Evolutionary conservation across 179 eudicot genomes (phyloP), one percentile per base, ranked within the genome.

Genomic region (Silene vulgaris): DNA sequence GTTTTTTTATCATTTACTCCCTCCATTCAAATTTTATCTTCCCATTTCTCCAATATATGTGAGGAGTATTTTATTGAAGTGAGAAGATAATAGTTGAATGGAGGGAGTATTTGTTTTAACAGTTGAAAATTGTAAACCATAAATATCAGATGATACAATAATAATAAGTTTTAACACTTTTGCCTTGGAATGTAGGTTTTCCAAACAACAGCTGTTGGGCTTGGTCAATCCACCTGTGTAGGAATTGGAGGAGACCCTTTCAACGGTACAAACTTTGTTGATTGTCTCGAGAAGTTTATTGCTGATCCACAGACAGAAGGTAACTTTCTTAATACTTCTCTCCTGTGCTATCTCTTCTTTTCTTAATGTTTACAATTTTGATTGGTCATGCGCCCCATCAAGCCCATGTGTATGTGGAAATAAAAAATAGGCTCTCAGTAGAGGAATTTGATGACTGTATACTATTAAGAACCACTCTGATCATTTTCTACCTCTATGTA

Each of bases 191-290:
- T 50, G 57, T 11, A 48, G 54, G 54, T 11, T 69, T 95, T 90
- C 86, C 99, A 69, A 69, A 69, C 72, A 69, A 40, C 72, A 11
- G 92, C 91, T 62, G 97, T 93, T 82, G 97, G 97, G 75, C 89
- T 96, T 61, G 99, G 99, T 75, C 99, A 96, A 82, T 96, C 99
- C 35, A 96, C 99, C 26, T 93, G 97, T 82, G 97, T 96, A 37
- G 99, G 97, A 54, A 89, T 96, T 66, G 97, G 99, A 62, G 99
- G 99, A 66, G 99, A 96, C 84, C 99, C 99, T 85, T 96, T 96
- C 79, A 96, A 96, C 77, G 97, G 99, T 12, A 96, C 99, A 71
- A 96, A 96, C 74, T 93, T 96, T 83, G 93, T 96, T 82, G 97
- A 96, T 85, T 96, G 99, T 80, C 71, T 93, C 71, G 90, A 90